These are phyloP conservation scores for Lanmaoa pseudosensibilis DNA, from an alignment of 768 basidiomycete genomes.

Conservation along the genomic window DNA sequence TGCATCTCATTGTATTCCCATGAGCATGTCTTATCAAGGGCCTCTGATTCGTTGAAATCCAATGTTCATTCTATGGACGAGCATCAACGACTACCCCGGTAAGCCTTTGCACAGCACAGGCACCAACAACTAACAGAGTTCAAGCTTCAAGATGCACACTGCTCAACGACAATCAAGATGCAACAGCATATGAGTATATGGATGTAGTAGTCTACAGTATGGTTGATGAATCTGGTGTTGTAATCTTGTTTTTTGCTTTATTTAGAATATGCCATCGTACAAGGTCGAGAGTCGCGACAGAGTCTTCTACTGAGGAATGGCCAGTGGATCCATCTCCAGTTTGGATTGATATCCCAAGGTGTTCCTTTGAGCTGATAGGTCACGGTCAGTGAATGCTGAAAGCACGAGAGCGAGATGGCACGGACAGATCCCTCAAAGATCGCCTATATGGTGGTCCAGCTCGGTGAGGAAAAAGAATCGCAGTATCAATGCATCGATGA, in stretches of 20 bases:
- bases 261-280: conserved; percentile 81
- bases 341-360: conserved; percentile 81
- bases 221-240: conserved; percentile 11
- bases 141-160: neutral
- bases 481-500: conserved; percentile 82
- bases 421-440: conserved; percentile 79
- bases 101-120: neutral
- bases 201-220: neutral
- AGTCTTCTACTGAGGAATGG: conserved; percentile 91
- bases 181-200: neutral
- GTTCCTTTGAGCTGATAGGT: conserved; percentile 67
- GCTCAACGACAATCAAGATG: neutral
- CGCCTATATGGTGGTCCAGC: conserved; percentile 75
- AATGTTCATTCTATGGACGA: neutral
- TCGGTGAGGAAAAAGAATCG: conserved; percentile 81
- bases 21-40: conserved; percentile 26
- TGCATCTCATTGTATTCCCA: neutral
- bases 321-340: conserved; percentile 70
- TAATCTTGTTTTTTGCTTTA: conserved; percentile 39
- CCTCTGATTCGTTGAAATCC: conserved; percentile 29
- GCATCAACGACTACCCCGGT: neutral
- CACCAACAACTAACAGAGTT: neutral
- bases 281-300: conserved; percentile 82
- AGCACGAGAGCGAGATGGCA: neutral
- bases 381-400: conserved; percentile 8